These are phyloP conservation scores for Penicillium verrucosum DNA, from an alignment of 2,329 filamentous ascomycete species.

Conservation along the genomic window DNA sequence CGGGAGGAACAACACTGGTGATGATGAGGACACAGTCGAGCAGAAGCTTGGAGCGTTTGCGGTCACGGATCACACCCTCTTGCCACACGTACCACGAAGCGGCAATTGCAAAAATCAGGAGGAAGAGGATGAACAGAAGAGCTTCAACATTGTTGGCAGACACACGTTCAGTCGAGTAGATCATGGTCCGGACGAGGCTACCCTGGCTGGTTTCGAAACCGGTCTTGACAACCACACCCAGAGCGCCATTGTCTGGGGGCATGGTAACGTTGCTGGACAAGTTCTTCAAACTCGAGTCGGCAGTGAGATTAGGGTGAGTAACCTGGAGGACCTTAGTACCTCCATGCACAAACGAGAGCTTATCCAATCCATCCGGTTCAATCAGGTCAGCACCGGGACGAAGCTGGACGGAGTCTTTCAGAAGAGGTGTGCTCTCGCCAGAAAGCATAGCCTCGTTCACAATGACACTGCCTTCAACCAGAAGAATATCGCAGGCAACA, in stretches of 20 bases:
- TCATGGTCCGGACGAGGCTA: conserved; percentile 97
- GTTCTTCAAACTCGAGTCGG: conserved; percentile 62
- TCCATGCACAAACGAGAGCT: conserved; percentile 93
- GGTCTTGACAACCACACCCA: conserved; percentile 94
- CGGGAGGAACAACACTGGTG: conserved; percentile 96
- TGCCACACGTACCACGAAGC: conserved; percentile 99
- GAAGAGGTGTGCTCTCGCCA: conserved; percentile 90
- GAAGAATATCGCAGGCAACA: conserved; percentile 93
- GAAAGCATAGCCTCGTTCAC: conserved; percentile 99
- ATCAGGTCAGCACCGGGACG: conserved; percentile 76
- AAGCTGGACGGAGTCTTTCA: conserved; percentile 94
- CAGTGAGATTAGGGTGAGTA: conserved; percentile 74
- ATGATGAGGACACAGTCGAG: conserved; percentile 97
- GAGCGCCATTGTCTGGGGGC: conserved; percentile 89
- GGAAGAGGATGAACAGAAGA: conserved; percentile 94
- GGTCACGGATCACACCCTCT: conserved; percentile 88
- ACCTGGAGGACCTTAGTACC: conserved; percentile 97
- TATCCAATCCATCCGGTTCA: conserved; percentile 88
- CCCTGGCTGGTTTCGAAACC: conserved; percentile 98
- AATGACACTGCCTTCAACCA: conserved; percentile 92
- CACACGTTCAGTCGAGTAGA: conserved; percentile 96
- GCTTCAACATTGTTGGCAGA: conserved; percentile 98
- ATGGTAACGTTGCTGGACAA: conserved; percentile 71
- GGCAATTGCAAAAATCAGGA: conserved; percentile 91
- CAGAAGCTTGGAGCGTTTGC: conserved; percentile 94